Conservation (phyloP, 192 early-diverging fungal genomes). For the Mortierella antarctica region DNA sequence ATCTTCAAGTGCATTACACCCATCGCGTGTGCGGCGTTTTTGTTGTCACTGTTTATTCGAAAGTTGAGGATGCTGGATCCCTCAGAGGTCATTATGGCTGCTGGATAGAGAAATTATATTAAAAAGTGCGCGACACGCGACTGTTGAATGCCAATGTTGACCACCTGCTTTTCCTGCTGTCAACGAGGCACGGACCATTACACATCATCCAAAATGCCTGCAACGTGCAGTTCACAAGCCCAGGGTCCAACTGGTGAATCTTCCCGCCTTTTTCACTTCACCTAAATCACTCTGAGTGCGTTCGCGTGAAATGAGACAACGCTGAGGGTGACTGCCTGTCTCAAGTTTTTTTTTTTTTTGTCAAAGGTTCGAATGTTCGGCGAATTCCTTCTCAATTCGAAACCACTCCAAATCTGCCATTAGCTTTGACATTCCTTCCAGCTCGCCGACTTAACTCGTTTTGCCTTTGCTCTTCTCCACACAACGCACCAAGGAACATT, state of each 20-base stretch:
- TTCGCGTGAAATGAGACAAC: no score
- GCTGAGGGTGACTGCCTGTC: slow-evolving; percentile 6
- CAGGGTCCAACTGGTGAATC: no score
- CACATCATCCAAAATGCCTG: neutral
- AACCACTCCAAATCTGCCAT: slow-evolving; percentile 2
- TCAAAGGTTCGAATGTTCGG: neutral
- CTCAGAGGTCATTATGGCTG: slow-evolving; percentile 36
- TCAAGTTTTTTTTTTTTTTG: slow-evolving; percentile 17
- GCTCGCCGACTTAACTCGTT: neutral
- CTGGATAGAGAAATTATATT: slow-evolving; percentile 1
- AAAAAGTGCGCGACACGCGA: neutral
- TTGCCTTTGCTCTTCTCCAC: neutral
- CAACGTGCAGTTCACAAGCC: neutral
- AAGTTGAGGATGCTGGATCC: slow-evolving; percentile 46
- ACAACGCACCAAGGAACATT: neutral
- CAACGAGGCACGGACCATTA: neutral
- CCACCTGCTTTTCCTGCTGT: neutral
- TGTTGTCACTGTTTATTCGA: slow-evolving; percentile 61
- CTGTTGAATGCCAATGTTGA: no score
- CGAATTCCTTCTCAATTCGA: neutral
- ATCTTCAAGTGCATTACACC: slow-evolving; percentile 67
- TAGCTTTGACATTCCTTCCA: neutral
- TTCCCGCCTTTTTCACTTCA: no score
- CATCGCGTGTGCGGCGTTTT: slow-evolving; percentile 59
- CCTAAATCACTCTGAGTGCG: no score